phyloP scores from a whole-genome alignment of 257 asterid genomes.

The Agastache rugosa region DNA sequence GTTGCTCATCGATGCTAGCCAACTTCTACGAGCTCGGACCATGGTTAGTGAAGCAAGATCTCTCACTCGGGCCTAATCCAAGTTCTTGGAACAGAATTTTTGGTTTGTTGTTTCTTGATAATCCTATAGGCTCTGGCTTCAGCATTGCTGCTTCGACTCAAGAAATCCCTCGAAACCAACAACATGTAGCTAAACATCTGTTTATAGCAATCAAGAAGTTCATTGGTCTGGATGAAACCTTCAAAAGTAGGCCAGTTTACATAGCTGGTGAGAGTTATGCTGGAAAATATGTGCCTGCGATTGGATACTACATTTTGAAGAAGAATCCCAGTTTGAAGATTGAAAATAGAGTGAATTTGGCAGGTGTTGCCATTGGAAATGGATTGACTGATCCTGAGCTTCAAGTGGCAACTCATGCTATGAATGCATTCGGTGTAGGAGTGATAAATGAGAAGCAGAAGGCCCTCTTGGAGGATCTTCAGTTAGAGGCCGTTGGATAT shows the following conservation, averaged over 20 bases:
- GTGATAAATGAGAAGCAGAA: slow-evolving; percentile 68
- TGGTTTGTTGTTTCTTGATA: slow-evolving; percentile 78
- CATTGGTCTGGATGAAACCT: slow-evolving; percentile 45
- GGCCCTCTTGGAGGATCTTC: slow-evolving; percentile 60
- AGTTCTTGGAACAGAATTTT: slow-evolving; percentile 78
- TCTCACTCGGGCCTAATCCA: slow-evolving; percentile 50
- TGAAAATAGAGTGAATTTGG: slow-evolving; percentile 52
- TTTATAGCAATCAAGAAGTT: slow-evolving; percentile 62
- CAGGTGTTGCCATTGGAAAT: slow-evolving; percentile 85
- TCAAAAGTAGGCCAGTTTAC: slow-evolving; percentile 61
- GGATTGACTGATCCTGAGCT: slow-evolving; percentile 75
- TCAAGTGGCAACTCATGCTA: slow-evolving; percentile 77
- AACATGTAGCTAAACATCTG: slow-evolving; percentile 66
- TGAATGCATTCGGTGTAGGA: slow-evolving; percentile 60
- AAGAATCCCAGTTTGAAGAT: slow-evolving; percentile 41
- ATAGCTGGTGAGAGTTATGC: slow-evolving; percentile 85
- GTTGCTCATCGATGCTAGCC: slow-evolving; percentile 82
- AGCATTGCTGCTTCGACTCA: slow-evolving; percentile 61
- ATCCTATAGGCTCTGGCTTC: slow-evolving; percentile 82
- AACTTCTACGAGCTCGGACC: slow-evolving; percentile 83
- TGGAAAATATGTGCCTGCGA: slow-evolving; percentile 75
- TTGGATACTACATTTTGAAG: slow-evolving; percentile 67
- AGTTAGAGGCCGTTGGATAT: slow-evolving; percentile 49
- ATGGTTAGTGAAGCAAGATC: slow-evolving; percentile 54
- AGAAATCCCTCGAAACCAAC: slow-evolving; percentile 75